Evolutionary conservation across 805 yeast genomes (phyloP).

Genomic region (Hanseniaspora opuntiae): DNA sequence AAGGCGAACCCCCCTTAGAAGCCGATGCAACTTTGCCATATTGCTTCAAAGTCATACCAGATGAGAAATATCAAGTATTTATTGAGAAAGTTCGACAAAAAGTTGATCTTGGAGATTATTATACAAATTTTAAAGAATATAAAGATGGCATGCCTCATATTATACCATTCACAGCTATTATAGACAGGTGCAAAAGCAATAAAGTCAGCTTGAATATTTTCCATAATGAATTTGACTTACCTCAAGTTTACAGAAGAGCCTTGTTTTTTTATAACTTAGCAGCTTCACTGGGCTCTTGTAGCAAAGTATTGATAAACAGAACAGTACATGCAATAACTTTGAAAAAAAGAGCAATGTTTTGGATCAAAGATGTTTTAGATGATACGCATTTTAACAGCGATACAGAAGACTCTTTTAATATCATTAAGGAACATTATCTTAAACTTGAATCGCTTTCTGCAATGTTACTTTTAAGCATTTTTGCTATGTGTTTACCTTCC

Average conservation of each 20-base stretch:
- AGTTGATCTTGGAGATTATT: not conserved
- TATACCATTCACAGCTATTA: constrained; percentile 16
- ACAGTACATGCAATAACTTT: constrained; percentile 56
- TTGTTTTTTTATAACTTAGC: constrained; percentile 61
- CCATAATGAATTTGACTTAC: constrained; percentile 30
- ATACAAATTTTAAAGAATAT: constrained; percentile 2
- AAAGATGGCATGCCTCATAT: constrained; percentile 14
- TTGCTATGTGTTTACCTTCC: constrained; percentile 77
- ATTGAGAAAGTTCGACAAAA: constrained; percentile 11
- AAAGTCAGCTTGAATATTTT: constrained; percentile 22
- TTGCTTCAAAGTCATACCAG: constrained; percentile 7
- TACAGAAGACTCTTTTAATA: constrained; percentile 17
- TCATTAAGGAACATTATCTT: constrained; percentile 29
- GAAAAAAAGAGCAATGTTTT: constrained; percentile 48
- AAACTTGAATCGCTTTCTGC: constrained; percentile 63
- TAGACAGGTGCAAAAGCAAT: constrained; percentile 28
- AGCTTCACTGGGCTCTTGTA: constrained; percentile 70
- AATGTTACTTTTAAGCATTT: constrained; percentile 49
- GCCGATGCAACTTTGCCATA: not conserved
- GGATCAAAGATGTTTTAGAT: constrained; percentile 28
- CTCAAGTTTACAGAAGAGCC: constrained; percentile 36
- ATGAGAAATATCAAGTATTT: not conserved
- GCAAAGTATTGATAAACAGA: constrained; percentile 54
- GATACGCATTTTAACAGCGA: not conserved
- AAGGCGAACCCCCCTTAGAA: not conserved